Evolutionary conservation across 192 early-diverging fungal species (phyloP).

Genomic region (Coemansia sp.): DNA sequence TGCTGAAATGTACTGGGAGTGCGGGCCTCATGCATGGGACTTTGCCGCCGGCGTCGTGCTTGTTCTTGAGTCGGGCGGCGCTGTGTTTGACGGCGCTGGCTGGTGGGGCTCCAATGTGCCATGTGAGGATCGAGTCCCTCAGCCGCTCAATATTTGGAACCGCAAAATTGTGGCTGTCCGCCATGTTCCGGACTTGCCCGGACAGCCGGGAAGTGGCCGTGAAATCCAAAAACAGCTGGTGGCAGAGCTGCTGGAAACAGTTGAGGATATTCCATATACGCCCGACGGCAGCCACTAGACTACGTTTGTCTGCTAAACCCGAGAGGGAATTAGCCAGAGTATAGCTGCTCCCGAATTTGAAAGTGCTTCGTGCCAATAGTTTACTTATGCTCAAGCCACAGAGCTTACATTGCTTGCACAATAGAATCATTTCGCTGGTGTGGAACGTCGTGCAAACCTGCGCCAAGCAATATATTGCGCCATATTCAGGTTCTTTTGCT

Average conservation of each 20-base stretch:
- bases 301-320: too few relatives aligned
- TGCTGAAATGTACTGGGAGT: slow-evolving; percentile 90
- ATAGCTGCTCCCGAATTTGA: background rate
- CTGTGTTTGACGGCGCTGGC: slow-evolving; percentile 64
- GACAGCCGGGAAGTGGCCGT: slow-evolving; percentile 28
- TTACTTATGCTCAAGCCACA: background rate
- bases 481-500: too few relatives aligned
- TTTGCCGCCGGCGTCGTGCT: slow-evolving; percentile 86
- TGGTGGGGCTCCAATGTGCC: slow-evolving; percentile 34
- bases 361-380: background rate
- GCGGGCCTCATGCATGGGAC: slow-evolving; percentile 79
- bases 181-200: slow-evolving; percentile 36
- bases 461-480: background rate
- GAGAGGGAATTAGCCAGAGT: background rate
- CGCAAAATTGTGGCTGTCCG: slow-evolving; percentile 36
- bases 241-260: slow-evolving; percentile 59
- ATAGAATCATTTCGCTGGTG: background rate
- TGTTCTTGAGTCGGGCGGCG: slow-evolving; percentile 80
- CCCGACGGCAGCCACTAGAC: slow-evolving; percentile 38
- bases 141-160: slow-evolving; percentile 44
- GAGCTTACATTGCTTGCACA: background rate
- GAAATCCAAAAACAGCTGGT: slow-evolving; percentile 58
- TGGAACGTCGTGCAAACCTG: background rate
- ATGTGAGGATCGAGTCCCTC: slow-evolving; percentile 12
- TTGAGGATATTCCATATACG: slow-evolving; percentile 58